Base-by-base conservation (phyloP, 2,329 filamentous ascomycete species). In the Arthrinium phaeospermum region DNA sequence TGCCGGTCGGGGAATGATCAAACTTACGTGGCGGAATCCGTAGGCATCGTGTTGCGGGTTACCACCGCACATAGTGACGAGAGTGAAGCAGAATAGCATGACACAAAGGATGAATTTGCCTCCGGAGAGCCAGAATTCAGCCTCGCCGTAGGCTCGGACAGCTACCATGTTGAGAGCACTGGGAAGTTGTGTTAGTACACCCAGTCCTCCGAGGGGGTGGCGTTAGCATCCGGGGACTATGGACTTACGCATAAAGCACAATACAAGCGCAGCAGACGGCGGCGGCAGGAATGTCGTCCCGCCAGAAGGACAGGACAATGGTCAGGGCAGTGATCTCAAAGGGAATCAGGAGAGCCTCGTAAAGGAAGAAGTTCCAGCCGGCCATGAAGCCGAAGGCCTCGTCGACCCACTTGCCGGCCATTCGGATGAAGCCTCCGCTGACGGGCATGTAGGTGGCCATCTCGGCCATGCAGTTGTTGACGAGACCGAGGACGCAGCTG, bases 401-500 rank as follows among this genome's bases (percentile, higher is more conserved):
- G 77, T 92, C 90, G 16, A 89, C 88, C 87, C 88, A 92, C 72
- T 90, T 83, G 64, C 89, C 89, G 4, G 89, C 89, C 75, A 91
- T 84, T 72, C 90, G 88, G 74, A 91, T 86, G 77, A 91, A 91
- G 4, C 87, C 87, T 75, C 89, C 89, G 49, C 84, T 86, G 71
- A 92, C 86, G 30, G 90, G 90, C 83, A 89, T 88, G 73, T 86
- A 86, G 34, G 85, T 83, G 24, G 83, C 86, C 90, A 92, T 91
- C 79, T 92, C 90, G 16, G 90, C 89, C 74, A 91, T 84, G 75
- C 86, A 86, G 78, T 91, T 91, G 83, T 91, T 91, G 77, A 91
- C 87, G 64, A 89, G 82, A 34, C 83, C 89, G 72, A 91, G 83
- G 41, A 91, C 77, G 76, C 83, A 79, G 49, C 84, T 84, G 78